Conservation (phyloP, 1,284 basidiomycete genomes). For the Tylopilus orsonianus region DNA sequence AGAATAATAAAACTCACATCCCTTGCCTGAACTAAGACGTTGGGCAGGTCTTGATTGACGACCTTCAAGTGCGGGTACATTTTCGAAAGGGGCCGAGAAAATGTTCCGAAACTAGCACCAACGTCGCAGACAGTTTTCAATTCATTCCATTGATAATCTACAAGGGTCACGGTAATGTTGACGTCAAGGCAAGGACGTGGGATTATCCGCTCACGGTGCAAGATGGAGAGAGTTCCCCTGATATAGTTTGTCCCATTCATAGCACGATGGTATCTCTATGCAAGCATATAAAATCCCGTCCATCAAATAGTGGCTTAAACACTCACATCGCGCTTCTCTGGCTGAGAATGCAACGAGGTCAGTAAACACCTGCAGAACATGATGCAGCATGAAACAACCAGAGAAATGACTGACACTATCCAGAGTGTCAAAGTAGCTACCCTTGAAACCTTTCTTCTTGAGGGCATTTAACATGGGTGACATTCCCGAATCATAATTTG, state of each 20-base stretch:
- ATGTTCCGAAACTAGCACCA: conserved; percentile 45
- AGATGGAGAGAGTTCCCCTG: conserved; percentile 26
- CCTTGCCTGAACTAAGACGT: conserved; percentile 37
- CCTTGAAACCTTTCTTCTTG: conserved; percentile 18
- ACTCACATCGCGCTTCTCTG: conserved; percentile 18
- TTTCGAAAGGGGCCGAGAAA: conserved; percentile 42
- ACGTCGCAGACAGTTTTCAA: conserved; percentile 48
- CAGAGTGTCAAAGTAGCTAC: conserved; percentile 27
- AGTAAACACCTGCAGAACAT: too few relatives aligned
- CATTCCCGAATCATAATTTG: conserved; percentile 21
- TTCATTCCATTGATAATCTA: conserved; percentile 45
- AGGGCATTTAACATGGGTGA: conserved; percentile 28
- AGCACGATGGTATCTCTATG: conserved; percentile 22
- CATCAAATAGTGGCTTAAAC: background rate
- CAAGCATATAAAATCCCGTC: background rate
- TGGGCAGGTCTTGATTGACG: conserved; percentile 46
- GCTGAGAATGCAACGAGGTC: conserved; percentile 7
- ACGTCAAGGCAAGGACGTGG: background rate
- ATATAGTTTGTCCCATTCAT: conserved; percentile 23
- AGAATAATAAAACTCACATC: conserved; percentile 12
- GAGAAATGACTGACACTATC: conserved; percentile 18
- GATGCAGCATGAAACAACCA: background rate
- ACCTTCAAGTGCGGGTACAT: conserved; percentile 42
- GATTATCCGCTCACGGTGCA: conserved; percentile 22
- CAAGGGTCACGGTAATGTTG: background rate